phyloP scores from a whole-genome alignment of 2,329 filamentous ascomycete species.

The Talaromyces rugulosus region DNA sequence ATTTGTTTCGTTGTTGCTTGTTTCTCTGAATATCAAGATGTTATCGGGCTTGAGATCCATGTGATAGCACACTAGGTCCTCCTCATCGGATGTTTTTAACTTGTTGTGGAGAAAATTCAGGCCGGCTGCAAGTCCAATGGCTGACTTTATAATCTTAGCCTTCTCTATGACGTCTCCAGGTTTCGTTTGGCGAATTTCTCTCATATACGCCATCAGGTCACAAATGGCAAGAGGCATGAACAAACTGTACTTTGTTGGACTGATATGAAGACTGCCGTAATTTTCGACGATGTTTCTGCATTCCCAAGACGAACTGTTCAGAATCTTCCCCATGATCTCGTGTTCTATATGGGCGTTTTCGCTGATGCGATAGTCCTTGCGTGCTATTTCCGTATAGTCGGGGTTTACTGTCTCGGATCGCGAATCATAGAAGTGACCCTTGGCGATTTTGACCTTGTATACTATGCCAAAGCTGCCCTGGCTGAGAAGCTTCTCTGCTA shows the following conservation, averaged over 20 bases:
- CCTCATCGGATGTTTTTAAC: conserved; percentile 22
- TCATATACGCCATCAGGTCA: conserved; percentile 37
- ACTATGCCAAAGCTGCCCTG: conserved; percentile 31
- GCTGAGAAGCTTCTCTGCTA: conserved; percentile 26
- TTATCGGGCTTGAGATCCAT: conserved; percentile 40
- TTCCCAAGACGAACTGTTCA: conserved; percentile 22
- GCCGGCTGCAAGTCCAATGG: conserved; percentile 30
- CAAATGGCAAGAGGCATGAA: conserved; percentile 39
- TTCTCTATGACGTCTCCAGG: conserved; percentile 18
- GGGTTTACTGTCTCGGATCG: conserved; percentile 13
- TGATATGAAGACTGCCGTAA: conserved; percentile 32
- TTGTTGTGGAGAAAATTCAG: conserved; percentile 37
- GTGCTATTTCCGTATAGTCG: conserved; percentile 22
- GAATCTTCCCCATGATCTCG: conserved; percentile 32
- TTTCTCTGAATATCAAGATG: conserved; percentile 24
- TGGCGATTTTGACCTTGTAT: conserved; percentile 27
- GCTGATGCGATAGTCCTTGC: conserved; percentile 35
- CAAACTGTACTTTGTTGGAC: conserved; percentile 30
- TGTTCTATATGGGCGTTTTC: conserved; percentile 25
- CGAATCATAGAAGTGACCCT: conserved; percentile 28
- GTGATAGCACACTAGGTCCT: conserved; percentile 37
- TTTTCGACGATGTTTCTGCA: conserved; percentile 36
- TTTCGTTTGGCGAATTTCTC: conserved; percentile 14
- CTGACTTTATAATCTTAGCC: conserved; percentile 24
- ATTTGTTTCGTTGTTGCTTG: conserved; percentile 17